Evolutionary conservation across 805 yeast genomes (phyloP).

Genomic region (Wickerhamomyces canadensis): DNA sequence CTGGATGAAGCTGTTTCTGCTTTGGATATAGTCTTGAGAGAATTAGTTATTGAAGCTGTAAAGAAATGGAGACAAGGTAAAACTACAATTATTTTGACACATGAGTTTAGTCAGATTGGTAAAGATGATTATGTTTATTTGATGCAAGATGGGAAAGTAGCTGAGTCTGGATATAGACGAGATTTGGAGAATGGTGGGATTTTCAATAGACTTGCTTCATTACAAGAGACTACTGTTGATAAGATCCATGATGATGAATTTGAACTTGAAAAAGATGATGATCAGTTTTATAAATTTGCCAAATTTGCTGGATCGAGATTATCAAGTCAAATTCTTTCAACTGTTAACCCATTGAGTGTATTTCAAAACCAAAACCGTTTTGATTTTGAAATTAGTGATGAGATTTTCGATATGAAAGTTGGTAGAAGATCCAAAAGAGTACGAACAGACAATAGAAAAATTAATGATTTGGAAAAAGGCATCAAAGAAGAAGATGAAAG

Average conservation of each 20-base stretch:
- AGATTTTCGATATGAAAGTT: background rate
- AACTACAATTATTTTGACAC: constrained; percentile 81
- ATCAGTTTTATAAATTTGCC: background rate
- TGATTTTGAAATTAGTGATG: constrained; percentile 5
- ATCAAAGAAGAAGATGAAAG: constrained; percentile 10
- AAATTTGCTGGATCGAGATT: constrained; percentile 1
- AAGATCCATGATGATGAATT: background rate
- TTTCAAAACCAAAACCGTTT: constrained; percentile 6
- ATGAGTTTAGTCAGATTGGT: constrained; percentile 57
- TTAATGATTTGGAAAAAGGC: background rate
- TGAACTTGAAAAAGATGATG: background rate
- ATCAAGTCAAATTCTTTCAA: constrained; percentile 17
- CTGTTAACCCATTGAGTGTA: constrained; percentile 15
- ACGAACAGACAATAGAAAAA: background rate
- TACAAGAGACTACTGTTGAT: constrained; percentile 12
- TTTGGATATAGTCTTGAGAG: constrained; percentile 50
- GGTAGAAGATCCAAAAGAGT: constrained; percentile 2
- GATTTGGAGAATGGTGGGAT: constrained; percentile 24
- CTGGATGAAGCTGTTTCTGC: constrained; percentile 88
- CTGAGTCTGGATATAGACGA: constrained; percentile 36
- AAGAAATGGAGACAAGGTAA: constrained; percentile 55
- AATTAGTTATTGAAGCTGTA: constrained; percentile 42
- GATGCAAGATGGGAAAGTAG: constrained; percentile 54
- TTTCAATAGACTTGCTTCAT: constrained; percentile 13
- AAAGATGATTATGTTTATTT: constrained; percentile 52